These are phyloP conservation scores for Candolleomyces aberdarensis DNA, from an alignment of 768 basidiomycete species.

Conservation along the genomic window DNA sequence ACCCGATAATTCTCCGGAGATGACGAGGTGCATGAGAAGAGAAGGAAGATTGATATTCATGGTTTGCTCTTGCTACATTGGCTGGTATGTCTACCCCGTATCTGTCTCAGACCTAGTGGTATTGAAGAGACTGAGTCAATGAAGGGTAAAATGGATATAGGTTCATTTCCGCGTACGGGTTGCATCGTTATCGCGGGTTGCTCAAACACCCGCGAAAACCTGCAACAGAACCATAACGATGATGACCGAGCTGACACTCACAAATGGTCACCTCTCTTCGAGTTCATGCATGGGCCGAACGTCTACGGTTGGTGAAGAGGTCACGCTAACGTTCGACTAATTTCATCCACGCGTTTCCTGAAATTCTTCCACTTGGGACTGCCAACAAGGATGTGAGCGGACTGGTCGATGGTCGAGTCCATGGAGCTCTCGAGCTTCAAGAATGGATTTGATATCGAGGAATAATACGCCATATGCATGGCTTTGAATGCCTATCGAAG, in stretches of 20 bases:
- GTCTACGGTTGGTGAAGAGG: neutral
- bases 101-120: constrained; percentile 81
- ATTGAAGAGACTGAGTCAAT: constrained; percentile 71
- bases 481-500: constrained; percentile 75
- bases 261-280: neutral
- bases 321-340: constrained; percentile 54
- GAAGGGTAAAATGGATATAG: constrained; percentile 46
- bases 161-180: constrained; percentile 6
- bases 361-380: constrained; percentile 69
- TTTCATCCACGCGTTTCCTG: constrained; percentile 69
- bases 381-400: constrained; percentile 56
- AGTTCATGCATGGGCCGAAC: too few species aligned
- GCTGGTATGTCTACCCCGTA: constrained; percentile 68
- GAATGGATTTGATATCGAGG: constrained; percentile 84
- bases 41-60: too few species aligned
- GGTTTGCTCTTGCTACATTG: too few species aligned
- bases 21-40: too few species aligned
- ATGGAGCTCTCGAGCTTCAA: constrained; percentile 55
- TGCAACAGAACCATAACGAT: constrained; percentile 4
- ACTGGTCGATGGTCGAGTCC: constrained; percentile 49
- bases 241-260: neutral
- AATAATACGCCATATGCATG: constrained; percentile 83
- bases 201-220: neutral
- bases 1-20: too few species aligned
- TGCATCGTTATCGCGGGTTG: constrained; percentile 4